These are phyloP conservation scores for Trichocladium uniseriatum DNA, from an alignment of 495 filamentous ascomycete genomes.

Conservation along the genomic window DNA sequence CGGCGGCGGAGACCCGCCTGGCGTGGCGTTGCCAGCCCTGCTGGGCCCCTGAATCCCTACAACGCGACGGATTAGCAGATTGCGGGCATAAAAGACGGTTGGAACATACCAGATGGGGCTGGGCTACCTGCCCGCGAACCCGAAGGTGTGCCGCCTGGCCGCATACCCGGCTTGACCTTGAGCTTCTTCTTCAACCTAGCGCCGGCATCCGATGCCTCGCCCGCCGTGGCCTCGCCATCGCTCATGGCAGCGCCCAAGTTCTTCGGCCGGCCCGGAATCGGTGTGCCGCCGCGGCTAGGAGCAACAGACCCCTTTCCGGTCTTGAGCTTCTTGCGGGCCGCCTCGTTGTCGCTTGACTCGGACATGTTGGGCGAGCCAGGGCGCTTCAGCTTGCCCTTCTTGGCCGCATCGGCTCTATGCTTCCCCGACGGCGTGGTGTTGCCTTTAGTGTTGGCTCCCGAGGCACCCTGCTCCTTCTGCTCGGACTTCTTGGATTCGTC, in stretches of 20 bases:
- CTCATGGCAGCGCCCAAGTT: constrained; percentile 57
- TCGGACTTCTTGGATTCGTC: constrained; percentile 64
- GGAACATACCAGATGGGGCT: constrained; percentile 23
- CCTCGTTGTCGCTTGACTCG: constrained; percentile 82
- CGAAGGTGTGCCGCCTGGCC: constrained; percentile 38
- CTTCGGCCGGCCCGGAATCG: constrained; percentile 48
- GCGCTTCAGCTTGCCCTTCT: constrained; percentile 71
- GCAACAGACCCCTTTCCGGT: constrained; percentile 49
- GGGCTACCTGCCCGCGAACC: constrained; percentile 47
- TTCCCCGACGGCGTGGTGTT: constrained; percentile 67
- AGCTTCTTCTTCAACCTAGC: constrained; percentile 55
- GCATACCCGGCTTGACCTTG: constrained; percentile 39
- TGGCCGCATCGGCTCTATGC: constrained; percentile 41
- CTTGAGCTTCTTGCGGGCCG: constrained; percentile 79
- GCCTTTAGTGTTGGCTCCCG: constrained; percentile 58
- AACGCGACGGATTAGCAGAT: not conserved
- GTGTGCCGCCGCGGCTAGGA: constrained; percentile 41
- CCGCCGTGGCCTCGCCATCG: constrained; percentile 68
- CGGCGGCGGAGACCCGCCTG: constrained; percentile 14
- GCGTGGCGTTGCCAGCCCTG: constrained; percentile 24
- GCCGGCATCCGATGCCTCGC: constrained; percentile 64
- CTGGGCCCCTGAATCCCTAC: constrained; percentile 22
- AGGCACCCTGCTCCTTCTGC: constrained; percentile 56
- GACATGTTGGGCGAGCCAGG: constrained; percentile 79
- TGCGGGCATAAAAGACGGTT: not conserved